Evolutionary conservation across 2,329 filamentous ascomycete genomes (phyloP).

Genomic region (Fusarium pilosicola): DNA sequence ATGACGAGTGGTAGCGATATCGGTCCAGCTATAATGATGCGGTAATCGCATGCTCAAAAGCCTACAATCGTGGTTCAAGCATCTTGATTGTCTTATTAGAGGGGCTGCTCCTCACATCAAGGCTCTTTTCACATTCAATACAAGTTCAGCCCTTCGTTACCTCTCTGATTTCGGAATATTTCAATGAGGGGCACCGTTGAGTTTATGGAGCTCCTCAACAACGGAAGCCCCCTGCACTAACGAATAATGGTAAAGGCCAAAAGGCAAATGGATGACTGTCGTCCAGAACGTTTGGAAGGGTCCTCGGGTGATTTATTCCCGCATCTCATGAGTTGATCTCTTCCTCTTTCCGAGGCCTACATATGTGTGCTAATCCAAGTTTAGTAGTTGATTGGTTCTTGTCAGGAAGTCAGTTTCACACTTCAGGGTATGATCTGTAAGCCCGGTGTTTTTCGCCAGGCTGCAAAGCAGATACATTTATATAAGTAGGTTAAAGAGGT

Average conservation of each 20-base stretch:
- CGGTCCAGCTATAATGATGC: background rate
- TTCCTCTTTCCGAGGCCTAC: background rate
- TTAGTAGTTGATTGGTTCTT: background rate
- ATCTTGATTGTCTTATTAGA: background rate
- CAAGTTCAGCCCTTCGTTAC: background rate
- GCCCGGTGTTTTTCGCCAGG: too few relatives aligned
- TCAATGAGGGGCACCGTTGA: conserved; percentile 5
- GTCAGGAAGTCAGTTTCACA: background rate
- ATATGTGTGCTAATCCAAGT: background rate
- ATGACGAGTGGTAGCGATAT: background rate
- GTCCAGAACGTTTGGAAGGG: background rate
- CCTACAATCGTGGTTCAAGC: background rate
- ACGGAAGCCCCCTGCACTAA: conserved; percentile 12
- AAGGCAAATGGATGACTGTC: background rate
- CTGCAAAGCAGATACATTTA: too few relatives aligned
- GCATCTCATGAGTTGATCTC: background rate
- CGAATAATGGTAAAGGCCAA: background rate
- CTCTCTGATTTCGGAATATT: background rate
- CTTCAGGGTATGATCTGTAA: too few relatives aligned
- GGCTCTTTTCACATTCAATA: background rate
- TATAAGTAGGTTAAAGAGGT: too few relatives aligned
- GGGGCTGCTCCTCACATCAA: background rate
- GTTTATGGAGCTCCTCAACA: conserved; percentile 7
- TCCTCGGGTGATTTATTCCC: background rate
- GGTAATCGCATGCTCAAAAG: background rate